Percentiles rank a stretch among this genome's conserved stretches.
Evolutionary conservation across 768 basidiomycete genomes (phyloP).

Genomic region (Cytidiella melzeri): DNA sequence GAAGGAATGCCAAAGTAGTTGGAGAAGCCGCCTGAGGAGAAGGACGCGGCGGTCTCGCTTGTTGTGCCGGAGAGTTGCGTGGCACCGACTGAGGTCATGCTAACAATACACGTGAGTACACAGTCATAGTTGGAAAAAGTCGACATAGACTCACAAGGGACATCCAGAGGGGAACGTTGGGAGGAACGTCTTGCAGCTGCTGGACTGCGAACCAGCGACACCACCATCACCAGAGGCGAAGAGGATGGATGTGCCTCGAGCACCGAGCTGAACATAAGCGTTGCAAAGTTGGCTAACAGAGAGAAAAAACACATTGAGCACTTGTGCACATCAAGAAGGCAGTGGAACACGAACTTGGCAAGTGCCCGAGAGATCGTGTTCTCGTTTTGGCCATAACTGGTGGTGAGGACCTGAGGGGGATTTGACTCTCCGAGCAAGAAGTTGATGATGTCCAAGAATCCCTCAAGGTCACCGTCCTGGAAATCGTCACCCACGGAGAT

Average conservation of each 20-base stretch:
- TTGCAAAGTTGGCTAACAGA: slow-evolving; percentile 46
- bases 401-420: slow-evolving; percentile 54
- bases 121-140: background rate
- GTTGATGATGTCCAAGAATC: slow-evolving; percentile 46
- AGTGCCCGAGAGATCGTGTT: slow-evolving; percentile 55
- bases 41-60: background rate
- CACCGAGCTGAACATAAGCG: slow-evolving; percentile 64
- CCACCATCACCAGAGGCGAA: slow-evolving; percentile 71
- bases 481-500: slow-evolving; percentile 34
- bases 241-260: slow-evolving; percentile 55
- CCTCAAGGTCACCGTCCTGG: slow-evolving; percentile 18
- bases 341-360: slow-evolving; percentile 33
- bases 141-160: slow-evolving; percentile 29
- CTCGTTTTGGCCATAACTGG: slow-evolving; percentile 69
- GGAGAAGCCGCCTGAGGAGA: slow-evolving; percentile 20
- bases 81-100: slow-evolving; percentile 22
- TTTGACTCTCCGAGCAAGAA: slow-evolving; percentile 37
- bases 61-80: slow-evolving; percentile 9
- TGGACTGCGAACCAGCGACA: slow-evolving; percentile 43
- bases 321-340: background rate
- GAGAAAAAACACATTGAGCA: background rate
- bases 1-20: slow-evolving; percentile 18
- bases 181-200: slow-evolving; percentile 42
- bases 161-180: slow-evolving; percentile 45
- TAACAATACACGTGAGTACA: slow-evolving; percentile 3